A percentile compares a stretch with the other conserved stretches of the same genome.
Evolutionary conservation across 1,284 basidiomycete species (phyloP).

Genomic region (Trametes versicolor): DNA sequence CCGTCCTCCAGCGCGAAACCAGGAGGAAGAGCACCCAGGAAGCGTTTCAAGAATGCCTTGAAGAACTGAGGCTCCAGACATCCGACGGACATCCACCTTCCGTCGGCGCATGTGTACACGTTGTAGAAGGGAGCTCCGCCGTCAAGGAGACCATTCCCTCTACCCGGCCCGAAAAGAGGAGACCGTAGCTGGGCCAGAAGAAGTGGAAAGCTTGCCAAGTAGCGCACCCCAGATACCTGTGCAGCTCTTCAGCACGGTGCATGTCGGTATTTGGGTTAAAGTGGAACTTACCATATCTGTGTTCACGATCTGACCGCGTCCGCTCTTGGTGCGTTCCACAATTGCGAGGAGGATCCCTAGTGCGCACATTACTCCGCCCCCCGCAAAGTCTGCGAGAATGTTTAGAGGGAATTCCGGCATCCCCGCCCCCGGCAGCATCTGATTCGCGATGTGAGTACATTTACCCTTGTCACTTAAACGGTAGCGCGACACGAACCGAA

Average conservation of each 20-base stretch:
- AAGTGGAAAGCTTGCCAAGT: constrained; percentile 78
- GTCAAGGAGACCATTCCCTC: constrained; percentile 75
- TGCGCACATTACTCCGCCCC: constrained; percentile 80
- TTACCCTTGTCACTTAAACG: not conserved
- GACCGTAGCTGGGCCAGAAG: constrained; percentile 53
- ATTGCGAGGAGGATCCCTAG: constrained; percentile 82
- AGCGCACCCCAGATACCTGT: constrained; percentile 83
- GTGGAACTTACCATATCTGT: constrained; percentile 72
- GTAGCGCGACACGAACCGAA: constrained; percentile 56
- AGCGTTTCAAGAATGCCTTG: constrained; percentile 63
- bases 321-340: constrained; percentile 69
- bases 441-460: constrained; percentile 1
- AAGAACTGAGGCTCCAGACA: constrained; percentile 82
- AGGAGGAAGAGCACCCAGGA: constrained; percentile 60
- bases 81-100: constrained; percentile 80
- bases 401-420: constrained; percentile 82
- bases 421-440: constrained; percentile 78
- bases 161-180: constrained; percentile 51
- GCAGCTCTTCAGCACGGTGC: not conserved
- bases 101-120: constrained; percentile 79
- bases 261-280: not conserved
- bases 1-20: constrained; percentile 48
- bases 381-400: constrained; percentile 84
- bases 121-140: constrained; percentile 85
- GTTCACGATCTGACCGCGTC: constrained; percentile 79